phyloP scores from a whole-genome alignment of 1,284 basidiomycete genomes.

The Ganoderma multipileum region DNA sequence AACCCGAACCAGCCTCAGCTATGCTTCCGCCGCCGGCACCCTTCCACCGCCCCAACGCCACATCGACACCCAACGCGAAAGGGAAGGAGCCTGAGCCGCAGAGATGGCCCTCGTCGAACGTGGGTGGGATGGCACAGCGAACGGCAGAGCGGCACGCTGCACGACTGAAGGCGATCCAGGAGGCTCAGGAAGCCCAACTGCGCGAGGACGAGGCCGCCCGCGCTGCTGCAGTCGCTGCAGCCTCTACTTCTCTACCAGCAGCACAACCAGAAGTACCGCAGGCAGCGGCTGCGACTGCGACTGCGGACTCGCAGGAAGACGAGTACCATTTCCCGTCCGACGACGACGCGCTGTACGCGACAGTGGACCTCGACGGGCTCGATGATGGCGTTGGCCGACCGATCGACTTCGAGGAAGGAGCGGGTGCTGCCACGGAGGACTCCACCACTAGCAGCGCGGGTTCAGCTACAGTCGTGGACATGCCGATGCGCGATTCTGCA shows the following conservation, averaged over 20 bases:
- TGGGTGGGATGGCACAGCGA: constrained; percentile 22
- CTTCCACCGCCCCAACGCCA: constrained; percentile 13
- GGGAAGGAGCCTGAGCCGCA: constrained; percentile 16
- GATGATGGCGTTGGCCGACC: constrained; percentile 48
- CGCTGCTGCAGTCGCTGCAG: constrained; percentile 5
- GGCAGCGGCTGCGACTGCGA: background rate
- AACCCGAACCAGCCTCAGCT: constrained; percentile 19
- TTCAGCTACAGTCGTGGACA: constrained; percentile 15
- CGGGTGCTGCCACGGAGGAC: constrained; percentile 23
- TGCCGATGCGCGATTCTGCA: background rate
- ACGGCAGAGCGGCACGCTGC: constrained; percentile 25
- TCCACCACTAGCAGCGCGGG: background rate
- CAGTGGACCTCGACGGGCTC: constrained; percentile 60
- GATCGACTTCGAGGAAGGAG: constrained; percentile 57
- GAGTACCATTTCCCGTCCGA: constrained; percentile 64
- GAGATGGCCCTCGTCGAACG: constrained; percentile 1
- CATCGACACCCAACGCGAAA: constrained; percentile 33
- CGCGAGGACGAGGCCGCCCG: constrained; percentile 17
- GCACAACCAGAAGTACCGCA: constrained; percentile 9
- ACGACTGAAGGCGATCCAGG: constrained; percentile 29
- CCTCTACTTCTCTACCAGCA: background rate
- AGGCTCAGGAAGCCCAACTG: constrained; percentile 22
- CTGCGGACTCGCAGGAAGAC: constrained; percentile 40
- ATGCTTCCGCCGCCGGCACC: constrained; percentile 22
- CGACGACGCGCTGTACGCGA: constrained; percentile 67